Evolutionary conservation across 2,329 filamentous ascomycete species (phyloP).

Genomic region (Pleurostoma richardsiae): DNA sequence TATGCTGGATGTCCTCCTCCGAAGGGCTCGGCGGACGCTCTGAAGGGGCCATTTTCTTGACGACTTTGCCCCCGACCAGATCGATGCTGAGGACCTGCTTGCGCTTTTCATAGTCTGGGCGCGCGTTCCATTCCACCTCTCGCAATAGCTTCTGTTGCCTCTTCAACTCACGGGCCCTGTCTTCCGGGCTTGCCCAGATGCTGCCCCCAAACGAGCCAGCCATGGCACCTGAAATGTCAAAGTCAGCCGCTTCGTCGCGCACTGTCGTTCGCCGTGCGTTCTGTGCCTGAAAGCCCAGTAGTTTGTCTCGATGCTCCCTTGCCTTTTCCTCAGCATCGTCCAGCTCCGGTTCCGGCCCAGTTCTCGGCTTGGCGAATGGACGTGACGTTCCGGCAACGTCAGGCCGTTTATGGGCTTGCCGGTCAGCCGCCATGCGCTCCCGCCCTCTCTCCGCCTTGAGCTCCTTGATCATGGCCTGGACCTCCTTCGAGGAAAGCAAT

Average conservation of each 20-base stretch:
- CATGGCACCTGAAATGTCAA: slow-evolving; percentile 44
- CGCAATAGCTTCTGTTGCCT: slow-evolving; percentile 77
- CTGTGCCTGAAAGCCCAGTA: slow-evolving; percentile 78
- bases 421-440: slow-evolving; percentile 80
- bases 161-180: slow-evolving; percentile 78
- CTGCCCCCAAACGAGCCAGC: slow-evolving; percentile 41
- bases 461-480: slow-evolving; percentile 80
- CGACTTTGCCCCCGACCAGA: slow-evolving; percentile 70
- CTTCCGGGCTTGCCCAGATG: slow-evolving; percentile 81
- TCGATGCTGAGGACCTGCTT: slow-evolving; percentile 82
- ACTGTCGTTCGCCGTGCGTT: slow-evolving; percentile 81
- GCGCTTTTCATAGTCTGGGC: slow-evolving; percentile 85
- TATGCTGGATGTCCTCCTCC: slow-evolving; percentile 21
- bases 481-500: slow-evolving; percentile 65
- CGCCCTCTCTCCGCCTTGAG: slow-evolving; percentile 80
- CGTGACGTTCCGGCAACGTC: slow-evolving; percentile 58
- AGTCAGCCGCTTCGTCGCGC: slow-evolving; percentile 73
- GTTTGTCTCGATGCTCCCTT: slow-evolving; percentile 72
- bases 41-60: slow-evolving; percentile 63
- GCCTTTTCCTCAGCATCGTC: slow-evolving; percentile 63
- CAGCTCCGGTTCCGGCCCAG: slow-evolving; percentile 26
- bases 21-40: slow-evolving; percentile 54
- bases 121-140: slow-evolving; percentile 81
- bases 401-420: slow-evolving; percentile 60
- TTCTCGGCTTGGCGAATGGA: slow-evolving; percentile 50